Conservation (phyloP, 2,329 filamentous ascomycete species). For the Orbilia blumenaviensis region DNA sequence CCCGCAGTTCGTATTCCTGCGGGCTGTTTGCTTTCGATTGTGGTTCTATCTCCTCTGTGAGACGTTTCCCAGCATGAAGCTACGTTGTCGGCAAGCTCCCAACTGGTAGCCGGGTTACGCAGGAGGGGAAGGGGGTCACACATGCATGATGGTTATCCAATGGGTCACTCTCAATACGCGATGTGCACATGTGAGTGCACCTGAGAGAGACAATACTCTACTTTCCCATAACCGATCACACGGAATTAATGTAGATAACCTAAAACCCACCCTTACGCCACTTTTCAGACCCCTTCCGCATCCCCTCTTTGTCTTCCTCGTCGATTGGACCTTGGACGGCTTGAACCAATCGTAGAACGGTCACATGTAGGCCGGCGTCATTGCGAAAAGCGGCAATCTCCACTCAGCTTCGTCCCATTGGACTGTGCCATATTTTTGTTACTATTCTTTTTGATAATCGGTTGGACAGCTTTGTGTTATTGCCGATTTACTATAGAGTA, state of each 20-base stretch:
- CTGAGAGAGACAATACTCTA: not conserved
- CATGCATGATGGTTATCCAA: constrained; percentile 24
- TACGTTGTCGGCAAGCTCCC: constrained; percentile 40
- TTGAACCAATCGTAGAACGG: not conserved
- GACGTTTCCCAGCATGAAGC: constrained; percentile 27
- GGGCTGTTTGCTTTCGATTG: not conserved
- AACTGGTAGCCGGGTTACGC: constrained; percentile 52
- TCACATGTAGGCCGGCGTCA: not conserved
- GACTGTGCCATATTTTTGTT: not conserved
- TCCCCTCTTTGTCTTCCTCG: not conserved
- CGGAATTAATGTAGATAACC: constrained; percentile 30
- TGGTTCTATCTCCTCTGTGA: constrained; percentile 18
- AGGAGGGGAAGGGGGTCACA: constrained; percentile 17
- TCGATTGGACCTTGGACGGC: not conserved
- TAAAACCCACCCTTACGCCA: not conserved
- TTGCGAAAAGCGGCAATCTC: constrained; percentile 9
- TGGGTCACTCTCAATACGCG: constrained; percentile 48
- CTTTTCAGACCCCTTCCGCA: too few species aligned
- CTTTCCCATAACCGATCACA: constrained; percentile 48
- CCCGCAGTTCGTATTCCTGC: constrained; percentile 3
- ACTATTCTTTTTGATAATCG: not conserved
- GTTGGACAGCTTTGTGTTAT: constrained; percentile 33
- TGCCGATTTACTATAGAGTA: constrained; percentile 38
- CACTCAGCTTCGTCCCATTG: not conserved
- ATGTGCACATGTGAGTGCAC: constrained; percentile 29